Evolutionary conservation across 768 basidiomycete species (phyloP), one percentile per base, ranked within the genome.

Genomic region (Lactarius hengduanensis): DNA sequence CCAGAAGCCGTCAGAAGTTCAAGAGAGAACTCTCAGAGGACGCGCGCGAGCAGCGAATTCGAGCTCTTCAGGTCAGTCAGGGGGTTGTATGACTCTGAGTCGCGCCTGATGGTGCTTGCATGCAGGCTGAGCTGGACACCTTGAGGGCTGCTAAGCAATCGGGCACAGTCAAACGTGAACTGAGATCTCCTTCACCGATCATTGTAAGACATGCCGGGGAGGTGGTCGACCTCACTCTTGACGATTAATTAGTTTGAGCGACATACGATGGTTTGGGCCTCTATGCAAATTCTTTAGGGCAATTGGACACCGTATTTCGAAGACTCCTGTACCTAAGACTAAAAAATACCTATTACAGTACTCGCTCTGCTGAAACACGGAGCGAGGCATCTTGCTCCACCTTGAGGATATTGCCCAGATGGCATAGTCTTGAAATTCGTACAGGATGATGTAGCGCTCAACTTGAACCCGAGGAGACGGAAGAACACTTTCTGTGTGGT

Each of bases 181-280:
- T 18, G 41, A 63, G 58, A 34, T 63, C 62, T 9, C 66, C 57
- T 1, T 59, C 62, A n/a, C 61, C 65, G 15, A 59, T 58, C 15
- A 50, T 62, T 8, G 38, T 66, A 6, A 30, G 30, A 22, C 18
- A 41, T 22, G n/a, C 47, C 8, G 56, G 65, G 16, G 65, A 53
- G 36, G 54, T 63, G 0, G 2, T 62, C n/a, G 65, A 66, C 20
- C 65, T 62, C 38, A 66, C 65, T 28, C 61, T 66, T 4, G 65
- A 62, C 6, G 65, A 62, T 10, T 66, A 38, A 62, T 41, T n/a
- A 61, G 6, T 38, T 38, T 38, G 36, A 2, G 36, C 36, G 36
- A 38, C 3, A 26, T 34, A 13, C 9, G 8, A n/a, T 41, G 22
- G 5, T n/a, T 2, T 47, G 9, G 32, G 16, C 18, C 20, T 10